Conservation (phyloP, 345 rosid genomes). For the Gossypium sturtianum region DNA sequence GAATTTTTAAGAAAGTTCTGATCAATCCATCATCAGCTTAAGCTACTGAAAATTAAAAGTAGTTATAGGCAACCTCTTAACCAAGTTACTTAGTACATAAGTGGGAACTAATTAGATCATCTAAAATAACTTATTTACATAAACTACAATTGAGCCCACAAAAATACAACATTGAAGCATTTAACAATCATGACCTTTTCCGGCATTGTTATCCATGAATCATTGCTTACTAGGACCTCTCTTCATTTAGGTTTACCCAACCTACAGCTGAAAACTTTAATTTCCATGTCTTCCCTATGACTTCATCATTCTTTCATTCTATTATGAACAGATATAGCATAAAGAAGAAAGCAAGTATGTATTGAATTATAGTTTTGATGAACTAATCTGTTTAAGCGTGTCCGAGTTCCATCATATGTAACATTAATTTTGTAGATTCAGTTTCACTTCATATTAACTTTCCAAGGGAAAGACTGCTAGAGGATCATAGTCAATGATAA, state of each 20-base stretch:
- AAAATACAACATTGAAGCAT: not conserved
- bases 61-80: not conserved
- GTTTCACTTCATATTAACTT: not conserved
- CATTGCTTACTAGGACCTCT: not conserved
- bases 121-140: not conserved
- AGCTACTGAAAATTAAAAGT: not conserved
- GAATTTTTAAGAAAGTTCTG: conserved; percentile 2
- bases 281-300: not conserved
- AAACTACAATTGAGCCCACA: not conserved
- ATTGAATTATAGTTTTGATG: not conserved
- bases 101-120: not conserved
- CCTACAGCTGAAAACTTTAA: not conserved
- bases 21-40: conserved; percentile 2
- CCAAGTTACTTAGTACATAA: not conserved
- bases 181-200: not conserved
- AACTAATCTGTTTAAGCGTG: not conserved
- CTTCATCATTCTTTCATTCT: not conserved
- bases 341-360: not conserved
- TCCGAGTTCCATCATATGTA: not conserved
- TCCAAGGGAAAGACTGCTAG: not conserved
- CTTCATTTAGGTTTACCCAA: not conserved
- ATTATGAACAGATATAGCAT: not conserved
- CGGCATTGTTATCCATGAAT: not conserved
- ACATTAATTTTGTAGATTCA: not conserved
- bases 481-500: not conserved